Percentiles rank a stretch among this genome's conserved stretches.
These are phyloP conservation scores for Sporothrix curviconia DNA, from an alignment of 2,329 filamentous ascomycete genomes.

Conservation along the genomic window DNA sequence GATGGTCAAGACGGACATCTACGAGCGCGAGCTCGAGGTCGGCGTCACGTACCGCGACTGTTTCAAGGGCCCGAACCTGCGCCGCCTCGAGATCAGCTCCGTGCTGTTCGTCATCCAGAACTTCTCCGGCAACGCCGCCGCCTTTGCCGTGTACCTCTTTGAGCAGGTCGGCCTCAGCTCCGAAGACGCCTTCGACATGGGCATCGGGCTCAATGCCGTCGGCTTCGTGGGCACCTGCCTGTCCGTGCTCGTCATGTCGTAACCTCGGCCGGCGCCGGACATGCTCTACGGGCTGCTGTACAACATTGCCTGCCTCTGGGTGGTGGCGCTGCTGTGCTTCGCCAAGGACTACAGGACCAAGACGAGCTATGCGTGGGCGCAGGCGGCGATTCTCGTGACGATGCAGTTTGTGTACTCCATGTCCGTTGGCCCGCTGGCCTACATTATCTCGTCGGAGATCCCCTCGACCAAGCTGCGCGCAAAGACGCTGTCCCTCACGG, in stretches of 20 bases:
- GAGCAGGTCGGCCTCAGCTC: constrained; percentile 19
- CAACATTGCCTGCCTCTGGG: constrained; percentile 6
- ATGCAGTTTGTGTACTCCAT: constrained; percentile 7
- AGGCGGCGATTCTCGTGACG: constrained; percentile 5
- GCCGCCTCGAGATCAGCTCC: constrained; percentile 26
- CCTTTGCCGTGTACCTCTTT: constrained; percentile 19
- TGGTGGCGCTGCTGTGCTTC: constrained; percentile 11
- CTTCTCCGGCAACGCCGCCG: constrained; percentile 18
- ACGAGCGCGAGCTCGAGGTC: constrained; percentile 42
- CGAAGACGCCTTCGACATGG: constrained; percentile 20
- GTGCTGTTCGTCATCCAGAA: constrained; percentile 17
- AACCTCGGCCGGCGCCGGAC: constrained; percentile 11
- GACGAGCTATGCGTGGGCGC: not conserved
- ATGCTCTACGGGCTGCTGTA: constrained; percentile 6
- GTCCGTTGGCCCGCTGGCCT: constrained; percentile 6
- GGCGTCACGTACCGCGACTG: constrained; percentile 41
- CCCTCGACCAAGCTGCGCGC: constrained; percentile 9
- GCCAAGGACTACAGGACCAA: constrained; percentile 10
- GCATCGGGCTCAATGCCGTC: constrained; percentile 13
- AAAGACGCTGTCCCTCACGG: constrained; percentile 9
- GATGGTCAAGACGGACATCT: constrained; percentile 48
- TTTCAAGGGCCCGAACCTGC: constrained; percentile 37
- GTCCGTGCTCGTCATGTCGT: not conserved
- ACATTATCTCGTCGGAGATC: constrained; percentile 7
- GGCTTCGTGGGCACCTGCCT: constrained; percentile 10